phyloP scores from a whole-genome alignment of 768 basidiomycete species.

The Pisolithus albus region DNA sequence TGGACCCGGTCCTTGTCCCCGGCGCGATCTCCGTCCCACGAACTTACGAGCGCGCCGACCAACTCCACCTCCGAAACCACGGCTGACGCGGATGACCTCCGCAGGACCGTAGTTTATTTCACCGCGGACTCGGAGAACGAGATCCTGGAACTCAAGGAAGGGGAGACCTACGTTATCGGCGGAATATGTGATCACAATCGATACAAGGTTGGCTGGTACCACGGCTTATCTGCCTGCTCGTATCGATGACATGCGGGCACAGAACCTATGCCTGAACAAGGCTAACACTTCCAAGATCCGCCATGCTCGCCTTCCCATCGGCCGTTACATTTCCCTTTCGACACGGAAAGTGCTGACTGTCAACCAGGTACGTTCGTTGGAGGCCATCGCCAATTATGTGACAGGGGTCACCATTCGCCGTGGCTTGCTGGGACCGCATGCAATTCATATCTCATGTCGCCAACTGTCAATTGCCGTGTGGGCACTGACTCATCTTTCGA shows the following conservation, averaged over 20 bases:
- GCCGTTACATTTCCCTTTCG: constrained; percentile 78
- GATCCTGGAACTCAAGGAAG: constrained; percentile 71
- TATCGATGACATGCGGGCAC: constrained; percentile 14
- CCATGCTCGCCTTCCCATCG: constrained; percentile 90
- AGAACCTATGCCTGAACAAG: constrained; percentile 89
- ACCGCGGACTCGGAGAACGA: constrained; percentile 92
- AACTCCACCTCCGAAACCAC: background rate
- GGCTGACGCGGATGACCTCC: constrained; percentile 19
- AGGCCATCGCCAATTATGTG: constrained; percentile 2
- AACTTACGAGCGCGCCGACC: background rate
- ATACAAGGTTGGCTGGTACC: constrained; percentile 58
- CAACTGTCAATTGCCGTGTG: background rate
- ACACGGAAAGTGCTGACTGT: constrained; percentile 96
- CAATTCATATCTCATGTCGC: constrained; percentile 1
- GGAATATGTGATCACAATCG: constrained; percentile 95
- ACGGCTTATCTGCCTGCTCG: background rate
- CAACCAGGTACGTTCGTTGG: constrained; percentile 59
- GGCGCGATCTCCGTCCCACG: constrained; percentile 1
- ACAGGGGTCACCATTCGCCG: background rate
- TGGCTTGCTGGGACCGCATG: background rate
- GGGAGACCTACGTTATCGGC: constrained; percentile 90
- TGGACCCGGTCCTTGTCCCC: constrained; percentile 39
- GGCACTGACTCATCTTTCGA: constrained; percentile 4
- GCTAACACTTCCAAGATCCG: constrained; percentile 66
- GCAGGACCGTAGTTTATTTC: constrained; percentile 73